Evolutionary conservation across 2,329 filamentous ascomycete genomes (phyloP), one percentile per base, ranked within the genome.

Genomic region (Coniochaeta sp.): DNA sequence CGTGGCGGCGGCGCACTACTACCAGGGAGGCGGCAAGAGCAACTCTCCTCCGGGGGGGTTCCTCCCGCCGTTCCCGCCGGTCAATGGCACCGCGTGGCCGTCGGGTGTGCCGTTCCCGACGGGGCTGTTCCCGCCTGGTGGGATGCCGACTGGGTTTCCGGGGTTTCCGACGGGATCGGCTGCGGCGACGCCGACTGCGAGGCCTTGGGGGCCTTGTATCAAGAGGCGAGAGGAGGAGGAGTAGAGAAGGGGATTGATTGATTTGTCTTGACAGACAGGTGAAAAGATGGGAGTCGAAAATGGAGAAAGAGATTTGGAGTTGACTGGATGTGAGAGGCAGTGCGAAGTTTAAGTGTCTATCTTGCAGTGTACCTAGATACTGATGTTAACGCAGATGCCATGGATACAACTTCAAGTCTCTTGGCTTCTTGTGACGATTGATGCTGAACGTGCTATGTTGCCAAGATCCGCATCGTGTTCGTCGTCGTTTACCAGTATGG

Each of bases 1-100:
- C 43, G 59, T 58, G 14, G 57, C 62, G 16, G 38, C 65, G 12
- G 66, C 66, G n/a, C 64, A 64, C 26, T 62, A 61, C 57, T 66
- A 67, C 57, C 63, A 65, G 57, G 59, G 61, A 38, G 65, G 62
- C 3, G 67, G 67, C 24, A 33, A 58, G 57, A 19, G 22, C 4
- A 58, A 50, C 40, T 5, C 4, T 16, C 19, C 43, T 9, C 19
- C 43, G 6, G 31, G 31, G 16, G 16, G 6, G 22, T 12, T 6
- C 24, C 28, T 56, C n/a, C 54, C 54, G 54, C 54, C 54, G 11
- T 56, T 56, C 31, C 54, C 54, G 16, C 54, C 54, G 16, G 54
- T 26, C 31, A 56, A 56, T 12, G 31, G 31, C 54, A 56, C 54
- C 31, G 54, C 17, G 8, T 56, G 31, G 31, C 54, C 54, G 54